Evolutionary conservation across 2,329 filamentous ascomycete species (phyloP), one percentile per base, ranked within the genome.

Genomic region (Ceratocystiopsis minuta): DNA sequence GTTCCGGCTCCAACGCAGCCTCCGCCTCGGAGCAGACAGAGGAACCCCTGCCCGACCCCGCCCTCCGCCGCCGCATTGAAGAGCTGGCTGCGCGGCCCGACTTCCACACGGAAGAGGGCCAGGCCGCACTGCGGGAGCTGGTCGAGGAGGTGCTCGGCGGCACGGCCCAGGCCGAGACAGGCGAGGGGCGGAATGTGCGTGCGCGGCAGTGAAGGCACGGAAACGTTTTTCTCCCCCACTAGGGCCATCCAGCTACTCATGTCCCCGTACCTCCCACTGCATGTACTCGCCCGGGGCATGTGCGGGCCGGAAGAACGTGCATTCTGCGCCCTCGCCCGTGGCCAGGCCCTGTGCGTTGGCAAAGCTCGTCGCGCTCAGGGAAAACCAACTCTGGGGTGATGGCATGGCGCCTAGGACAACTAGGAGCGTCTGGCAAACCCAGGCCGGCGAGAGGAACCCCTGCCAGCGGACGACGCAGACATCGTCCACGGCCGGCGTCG

Each of bases 21-120:
- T 20, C 3, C 28, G 33, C 35, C 6, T 20, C 14, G 6, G 43
- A 20, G 6, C 37, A 36, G 4, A 24, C 73, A 35, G 76, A 73
- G 13, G 71, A 72, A 7, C 67, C 65, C 1, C 67, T 67, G 44
- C 72, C 79, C 10, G 86, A 96, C 55, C 76, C 83, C 1, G 86
- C 87, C 50, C 84, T 98, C 50, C 75, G 80, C 54, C 68, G 80
- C 50, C 71, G 83, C 41, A 96, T 98, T 54, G 86, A 96, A 53
- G 81, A 94, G 59, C 62, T 98, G 45, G 87, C 90, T 2, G 70
- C 78, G 33, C 70, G 85, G 35, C 77, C 80, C 18, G 86, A 96
- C 54, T 93, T 95, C 53, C 68, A 88, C 51, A 80, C 76, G 6
- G 77, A 83, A 42, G 75, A 80, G 45, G 83, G 81, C 4, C 90